phyloP scores from a whole-genome alignment of 225 moss, liverwort and hornwort species.

The Lunularia cruciata region DNA sequence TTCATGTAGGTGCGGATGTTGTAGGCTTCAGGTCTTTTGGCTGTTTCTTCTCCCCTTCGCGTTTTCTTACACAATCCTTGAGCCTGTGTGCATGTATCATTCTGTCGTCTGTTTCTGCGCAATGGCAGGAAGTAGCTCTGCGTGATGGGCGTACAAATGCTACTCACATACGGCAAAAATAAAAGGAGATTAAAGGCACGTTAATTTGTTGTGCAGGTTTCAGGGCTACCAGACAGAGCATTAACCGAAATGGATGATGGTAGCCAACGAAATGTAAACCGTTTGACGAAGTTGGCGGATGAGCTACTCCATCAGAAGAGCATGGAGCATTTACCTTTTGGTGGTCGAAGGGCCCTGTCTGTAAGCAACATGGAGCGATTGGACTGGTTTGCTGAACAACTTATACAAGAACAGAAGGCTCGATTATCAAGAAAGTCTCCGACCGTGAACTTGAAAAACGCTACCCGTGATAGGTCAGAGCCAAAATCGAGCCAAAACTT shows the following conservation, averaged over 20 bases:
- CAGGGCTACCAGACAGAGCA: conserved; percentile 70
- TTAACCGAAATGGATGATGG: conserved; percentile 57
- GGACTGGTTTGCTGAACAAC: conserved; percentile 94
- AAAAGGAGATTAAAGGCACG: not conserved
- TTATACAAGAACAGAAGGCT: conserved; percentile 72
- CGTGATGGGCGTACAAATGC: not conserved
- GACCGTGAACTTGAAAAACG: conserved; percentile 51
- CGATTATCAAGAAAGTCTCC: conserved; percentile 50
- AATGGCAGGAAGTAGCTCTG: not conserved
- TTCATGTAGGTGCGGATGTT: not conserved
- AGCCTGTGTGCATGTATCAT: not conserved
- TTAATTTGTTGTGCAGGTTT: conserved; percentile 36
- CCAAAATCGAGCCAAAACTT: not conserved
- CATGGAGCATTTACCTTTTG: conserved; percentile 90
- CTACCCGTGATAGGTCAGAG: conserved; percentile 23
- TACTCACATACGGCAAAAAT: too few species aligned
- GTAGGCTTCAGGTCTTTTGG: too few species aligned
- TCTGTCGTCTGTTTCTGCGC: not conserved
- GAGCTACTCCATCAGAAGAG: conserved; percentile 60
- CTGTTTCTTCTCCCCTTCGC: not conserved
- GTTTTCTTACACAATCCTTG: not conserved
- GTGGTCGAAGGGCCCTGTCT: conserved; percentile 66
- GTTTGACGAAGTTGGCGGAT: conserved; percentile 70
- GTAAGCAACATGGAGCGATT: conserved; percentile 70
- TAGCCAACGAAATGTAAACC: conserved; percentile 43